phyloP scores from a whole-genome alignment of 2,329 filamentous ascomycete genomes.

The Penicillium sp. region DNA sequence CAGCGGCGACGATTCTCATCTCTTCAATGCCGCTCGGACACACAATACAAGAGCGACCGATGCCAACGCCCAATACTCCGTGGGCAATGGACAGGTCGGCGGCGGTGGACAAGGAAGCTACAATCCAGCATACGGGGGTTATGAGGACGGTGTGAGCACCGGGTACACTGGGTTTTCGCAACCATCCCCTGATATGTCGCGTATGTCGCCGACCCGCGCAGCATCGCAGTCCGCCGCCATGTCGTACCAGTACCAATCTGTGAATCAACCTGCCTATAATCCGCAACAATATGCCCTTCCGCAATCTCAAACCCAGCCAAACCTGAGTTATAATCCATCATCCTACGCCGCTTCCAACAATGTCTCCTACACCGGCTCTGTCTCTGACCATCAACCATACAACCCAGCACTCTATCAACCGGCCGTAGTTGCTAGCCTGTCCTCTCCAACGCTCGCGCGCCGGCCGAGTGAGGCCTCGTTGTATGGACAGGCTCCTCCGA shows the following conservation, averaged over 20 bases:
- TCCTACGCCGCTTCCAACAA: slow-evolving; percentile 47
- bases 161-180: slow-evolving; percentile 38
- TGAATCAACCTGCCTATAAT: slow-evolving; percentile 57
- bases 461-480: slow-evolving; percentile 29
- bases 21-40: slow-evolving; percentile 40
- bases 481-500: slow-evolving; percentile 31
- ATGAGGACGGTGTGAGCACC: slow-evolving; percentile 24
- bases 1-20: slow-evolving; percentile 68
- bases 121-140: slow-evolving; percentile 22
- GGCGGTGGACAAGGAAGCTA: slow-evolving; percentile 36
- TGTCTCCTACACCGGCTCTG: slow-evolving; percentile 27
- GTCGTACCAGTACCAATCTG: slow-evolving; percentile 47
- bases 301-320: slow-evolving; percentile 45
- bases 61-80: slow-evolving; percentile 32
- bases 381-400: slow-evolving; percentile 45
- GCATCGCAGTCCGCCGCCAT: slow-evolving; percentile 44
- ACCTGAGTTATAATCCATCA: slow-evolving; percentile 69
- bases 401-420: slow-evolving; percentile 52
- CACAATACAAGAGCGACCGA: slow-evolving; percentile 36
- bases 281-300: slow-evolving; percentile 60
- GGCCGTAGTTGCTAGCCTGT: slow-evolving; percentile 29
- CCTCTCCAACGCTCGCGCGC: slow-evolving; percentile 34
- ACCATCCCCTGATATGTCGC: slow-evolving; percentile 35
- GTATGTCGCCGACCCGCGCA: slow-evolving; percentile 38
- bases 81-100: slow-evolving; percentile 37